Base-by-base conservation (phyloP, 768 basidiomycete species). In the Boletus insuetus region DNA sequence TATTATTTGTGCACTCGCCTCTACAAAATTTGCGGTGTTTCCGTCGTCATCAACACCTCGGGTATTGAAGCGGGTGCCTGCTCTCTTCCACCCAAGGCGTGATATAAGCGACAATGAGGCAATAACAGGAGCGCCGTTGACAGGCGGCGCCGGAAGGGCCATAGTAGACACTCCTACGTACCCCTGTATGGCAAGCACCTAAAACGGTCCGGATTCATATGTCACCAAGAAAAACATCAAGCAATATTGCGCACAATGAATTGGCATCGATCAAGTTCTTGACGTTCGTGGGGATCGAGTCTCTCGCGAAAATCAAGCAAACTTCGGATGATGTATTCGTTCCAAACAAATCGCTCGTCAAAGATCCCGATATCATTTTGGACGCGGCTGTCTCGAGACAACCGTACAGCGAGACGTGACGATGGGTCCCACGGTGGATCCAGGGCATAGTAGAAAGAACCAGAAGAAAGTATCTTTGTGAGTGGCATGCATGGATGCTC, bases 11-110 rank as follows among this genome's bases (percentile, higher is more conserved):
- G 48, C 22, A 64, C 82, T 51, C 62, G 86, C 92, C 82, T 99
- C 97, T 8, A 96, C 96, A 71, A 97, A 98, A 67, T 98, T 98
- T 32, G 96, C 96, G 31, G 87, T 89, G 67, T 94, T 86, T 37
- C 95, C 94, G 59, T 94, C 91, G 67, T 97, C 95, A 66, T 98
- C 95, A 11, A 98, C 90, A 2, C 96, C 96, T 54, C 96, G 82
- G 13, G 94, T 94, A 69, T 97, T 98, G 76, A 98, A 99, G 38
- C 97, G 84, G 19, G 97, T 98, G 4, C 97, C 97, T 24, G 97
- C 95, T 60, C 96, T 81, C 73, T 93, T 95, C 87, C 91, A 95
- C 11, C 94, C 88, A 6, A 98, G 79, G 39, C 97, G 79, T 13
- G 90, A 93, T 47, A 98, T 88, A 53, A 99, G 73, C 5, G 86